Evolutionary conservation across 345 rosid genomes (phyloP), one percentile per base, ranked within the genome.

Genomic region (Mercurialis annua): DNA sequence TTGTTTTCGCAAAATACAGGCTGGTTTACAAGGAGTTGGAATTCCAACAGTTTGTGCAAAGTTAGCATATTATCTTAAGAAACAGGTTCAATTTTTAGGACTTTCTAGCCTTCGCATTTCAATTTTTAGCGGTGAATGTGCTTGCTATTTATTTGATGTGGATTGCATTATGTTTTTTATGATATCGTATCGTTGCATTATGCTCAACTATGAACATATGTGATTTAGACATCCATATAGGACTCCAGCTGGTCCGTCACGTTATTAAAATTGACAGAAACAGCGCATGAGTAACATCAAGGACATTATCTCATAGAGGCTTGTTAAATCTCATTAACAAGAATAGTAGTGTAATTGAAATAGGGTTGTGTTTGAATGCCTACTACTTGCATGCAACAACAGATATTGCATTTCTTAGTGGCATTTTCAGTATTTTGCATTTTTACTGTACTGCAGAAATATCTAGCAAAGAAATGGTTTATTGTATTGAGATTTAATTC

Each of bases 1-100:
- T 94, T 64, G 91, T 79, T 12, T 94, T 90, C 71, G 77, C 97
- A 24, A 89, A 94, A 81, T 79, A 84, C 48, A 83, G 85, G 99
- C 99, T 71, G 99, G 99, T 70, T 80, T 94, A 48, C 99, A 90
- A 79, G 99, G 99, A 58, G 99, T 90, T 57, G 97, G 99, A 31
- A 94, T 90, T 86, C 90, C 99, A 57, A 90, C 99, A 10, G 95
- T 94, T 66, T 89, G 95, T 70, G 97, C 90, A 46, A 90, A 94
- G 81, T 82, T 94, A 71, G 97, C 99, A 62, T 75, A 69, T 82
- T 94, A 94, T 79, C 89, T 94, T 18, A 90, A 89, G 84, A 94
- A 94, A 77, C 92, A 87, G 91, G 97, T 93, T 52, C 59, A 68
- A 34, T 34, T 56, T 71, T 51, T 56, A 57, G 51, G 30, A 21